Evolutionary conservation across 225 moss, liverwort and hornwort genomes (phyloP), one percentile per base, ranked within the genome.

Genomic region (Asterella californica): DNA sequence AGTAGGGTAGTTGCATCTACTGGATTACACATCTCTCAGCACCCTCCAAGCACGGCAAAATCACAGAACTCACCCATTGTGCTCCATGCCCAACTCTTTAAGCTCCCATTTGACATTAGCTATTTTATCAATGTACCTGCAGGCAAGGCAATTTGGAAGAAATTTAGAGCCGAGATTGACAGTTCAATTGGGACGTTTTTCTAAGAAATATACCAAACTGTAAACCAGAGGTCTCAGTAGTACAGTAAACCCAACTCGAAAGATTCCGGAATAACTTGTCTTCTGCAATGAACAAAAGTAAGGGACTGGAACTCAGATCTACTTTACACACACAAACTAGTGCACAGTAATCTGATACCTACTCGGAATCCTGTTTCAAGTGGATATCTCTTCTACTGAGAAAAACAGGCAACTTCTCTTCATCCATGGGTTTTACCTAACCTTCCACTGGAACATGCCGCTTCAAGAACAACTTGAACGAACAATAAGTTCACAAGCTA

Each of bases 41-140:
- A 65, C 32, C 29, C 29, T 10, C 32, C 64, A 30, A 1, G 30
- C 22, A 24, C 7, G 29, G n/a, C 22, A 64, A 19, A 45, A 4
- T 46, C 17, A 42, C n/a, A 47, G 64, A 9, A 73, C 85, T 80
- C 86, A 94, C 97, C 97, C 94, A 79, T 99, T 99, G 77, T 99
- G 93, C 81, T 99, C 97, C 81, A 99, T 88, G 65, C 94, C 97
- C 84, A 99, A 83, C 60, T 99, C 97, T 86, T 92, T 99, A 17
- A 93, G 90, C 83, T 99, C 94, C 97, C 97, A 99, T 76, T 85
- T 92, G 70, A 88, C 88, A 83, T 90, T 99, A 70, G 93, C 86
- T 80, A 99, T 93, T 52, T 93, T 92, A 46, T 99, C 97, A 84
- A 91, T 89, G 74, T 91, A 99, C 74, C 96, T 97, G 91, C 85